Percentiles rank a stretch among this genome's conserved stretches.
Conservation (phyloP, 2,329 filamentous ascomycete species). For the Neopestalotiopsis rosae region DNA sequence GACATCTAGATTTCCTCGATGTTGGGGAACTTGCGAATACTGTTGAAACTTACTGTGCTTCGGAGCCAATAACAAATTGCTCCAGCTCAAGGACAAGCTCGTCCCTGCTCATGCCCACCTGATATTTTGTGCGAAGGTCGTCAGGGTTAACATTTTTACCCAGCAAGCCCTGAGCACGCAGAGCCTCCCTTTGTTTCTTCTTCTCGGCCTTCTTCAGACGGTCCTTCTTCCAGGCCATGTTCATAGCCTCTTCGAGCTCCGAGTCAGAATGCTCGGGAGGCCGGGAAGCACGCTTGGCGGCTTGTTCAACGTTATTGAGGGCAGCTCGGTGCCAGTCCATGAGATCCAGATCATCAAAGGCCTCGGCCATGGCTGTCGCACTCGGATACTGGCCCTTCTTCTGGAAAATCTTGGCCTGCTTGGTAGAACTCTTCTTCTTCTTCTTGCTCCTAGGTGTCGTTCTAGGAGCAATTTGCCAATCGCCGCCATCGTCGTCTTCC, state of each 20-base stretch:
- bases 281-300: conserved; percentile 62
- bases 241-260: conserved; percentile 67
- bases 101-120: conserved; percentile 71
- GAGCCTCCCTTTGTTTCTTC: conserved; percentile 72
- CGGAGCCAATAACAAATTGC: conserved; percentile 68
- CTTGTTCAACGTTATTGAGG: conserved; percentile 58
- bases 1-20: conserved; percentile 17
- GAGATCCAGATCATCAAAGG: conserved; percentile 76
- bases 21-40: neutral
- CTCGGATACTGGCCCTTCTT: conserved; percentile 41
- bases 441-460: conserved; percentile 32
- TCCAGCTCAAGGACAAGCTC: conserved; percentile 77
- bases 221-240: conserved; percentile 69
- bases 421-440: conserved; percentile 33
- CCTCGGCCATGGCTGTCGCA: conserved; percentile 49
- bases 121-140: conserved; percentile 74
- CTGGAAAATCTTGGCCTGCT: conserved; percentile 30
- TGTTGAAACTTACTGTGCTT: conserved; percentile 60
- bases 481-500: conserved; percentile 36
- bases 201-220: conserved; percentile 72
- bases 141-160: conserved; percentile 61
- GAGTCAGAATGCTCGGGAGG: conserved; percentile 67
- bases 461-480: conserved; percentile 32
- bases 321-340: conserved; percentile 82
- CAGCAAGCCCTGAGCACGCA: conserved; percentile 70